These are phyloP conservation scores for Tolypocladium ophioglossoides DNA, from an alignment of 2,329 filamentous ascomycete genomes.

Conservation along the genomic window DNA sequence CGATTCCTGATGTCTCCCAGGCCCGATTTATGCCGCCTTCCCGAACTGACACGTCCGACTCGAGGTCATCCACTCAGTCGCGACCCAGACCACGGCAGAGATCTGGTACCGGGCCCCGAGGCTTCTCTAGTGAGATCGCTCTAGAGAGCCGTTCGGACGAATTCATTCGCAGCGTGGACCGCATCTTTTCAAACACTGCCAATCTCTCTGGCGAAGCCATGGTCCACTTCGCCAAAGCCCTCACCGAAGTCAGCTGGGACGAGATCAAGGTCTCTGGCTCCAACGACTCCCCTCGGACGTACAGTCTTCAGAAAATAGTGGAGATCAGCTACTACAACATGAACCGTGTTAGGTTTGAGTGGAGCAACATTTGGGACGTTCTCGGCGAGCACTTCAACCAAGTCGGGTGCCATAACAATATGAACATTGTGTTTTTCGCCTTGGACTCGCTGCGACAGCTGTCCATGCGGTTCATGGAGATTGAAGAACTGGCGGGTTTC, in stretches of 20 bases:
- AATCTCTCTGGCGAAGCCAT: slow-evolving; percentile 91
- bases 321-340: slow-evolving; percentile 99
- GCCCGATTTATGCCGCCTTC: slow-evolving; percentile 58
- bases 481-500: slow-evolving; percentile 94
- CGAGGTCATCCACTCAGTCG: slow-evolving; percentile 58
- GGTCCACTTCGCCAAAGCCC: slow-evolving; percentile 82
- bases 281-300: slow-evolving; percentile 90
- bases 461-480: slow-evolving; percentile 98
- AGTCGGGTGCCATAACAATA: slow-evolving; percentile 93
- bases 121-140: slow-evolving; percentile 69
- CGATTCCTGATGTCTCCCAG: slow-evolving; percentile 84
- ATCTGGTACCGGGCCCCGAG: slow-evolving; percentile 49
- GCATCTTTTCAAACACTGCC: slow-evolving; percentile 94
- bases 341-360: slow-evolving; percentile 95
- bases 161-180: slow-evolving; percentile 83
- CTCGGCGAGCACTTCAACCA: slow-evolving; percentile 98
- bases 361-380: slow-evolving; percentile 95
- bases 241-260: slow-evolving; percentile 97
- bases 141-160: slow-evolving; percentile 88
- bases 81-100: slow-evolving; percentile 35
- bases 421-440: slow-evolving; percentile 93
- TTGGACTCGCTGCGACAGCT: slow-evolving; percentile 90
- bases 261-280: slow-evolving; percentile 96
- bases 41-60: slow-evolving; percentile 41
- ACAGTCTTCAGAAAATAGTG: slow-evolving; percentile 94